These are phyloP conservation scores for Smallanthus sonchifolius DNA, from an alignment of 129 eudicot genomes.

Conservation along the genomic window DNA sequence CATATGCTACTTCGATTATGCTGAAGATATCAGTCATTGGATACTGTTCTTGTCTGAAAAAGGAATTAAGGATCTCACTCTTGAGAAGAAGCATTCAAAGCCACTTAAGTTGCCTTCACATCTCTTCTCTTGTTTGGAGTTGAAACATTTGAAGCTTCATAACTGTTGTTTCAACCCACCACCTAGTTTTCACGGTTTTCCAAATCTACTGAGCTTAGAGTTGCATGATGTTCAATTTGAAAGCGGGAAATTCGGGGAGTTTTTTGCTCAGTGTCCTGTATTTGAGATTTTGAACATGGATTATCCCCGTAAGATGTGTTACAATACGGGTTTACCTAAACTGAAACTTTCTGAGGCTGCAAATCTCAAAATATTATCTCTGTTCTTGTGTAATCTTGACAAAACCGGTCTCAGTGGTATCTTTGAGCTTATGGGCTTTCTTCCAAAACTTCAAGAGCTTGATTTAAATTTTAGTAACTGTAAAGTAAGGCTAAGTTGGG, in stretches of 20 bases:
- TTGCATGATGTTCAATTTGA: neutral
- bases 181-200: slow-evolving; percentile 5
- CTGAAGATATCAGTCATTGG: slow-evolving; percentile 10
- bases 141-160: slow-evolving; percentile 13
- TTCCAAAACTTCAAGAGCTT: slow-evolving; percentile 19
- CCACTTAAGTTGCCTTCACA: neutral
- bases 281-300: neutral
- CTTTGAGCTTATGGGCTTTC: neutral
- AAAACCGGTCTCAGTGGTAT: neutral
- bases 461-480: neutral
- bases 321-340: too few relatives aligned
- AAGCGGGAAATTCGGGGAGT: neutral
- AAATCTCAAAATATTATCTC: slow-evolving; percentile 3
- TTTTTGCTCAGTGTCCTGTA: neutral
- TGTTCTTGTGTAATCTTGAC: neutral
- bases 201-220: slow-evolving; percentile 7
- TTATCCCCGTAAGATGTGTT: too few relatives aligned
- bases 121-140: slow-evolving; percentile 13
- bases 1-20: neutral
- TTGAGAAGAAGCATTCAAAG: too few relatives aligned
- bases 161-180: neutral
- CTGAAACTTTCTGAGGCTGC: neutral
- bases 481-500: slow-evolving; percentile 10
- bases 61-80: slow-evolving; percentile 2
- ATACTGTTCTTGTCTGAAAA: neutral